Base-by-base conservation (phyloP, 2,329 filamentous ascomycete species). In the Sporothrix pallida region DNA sequence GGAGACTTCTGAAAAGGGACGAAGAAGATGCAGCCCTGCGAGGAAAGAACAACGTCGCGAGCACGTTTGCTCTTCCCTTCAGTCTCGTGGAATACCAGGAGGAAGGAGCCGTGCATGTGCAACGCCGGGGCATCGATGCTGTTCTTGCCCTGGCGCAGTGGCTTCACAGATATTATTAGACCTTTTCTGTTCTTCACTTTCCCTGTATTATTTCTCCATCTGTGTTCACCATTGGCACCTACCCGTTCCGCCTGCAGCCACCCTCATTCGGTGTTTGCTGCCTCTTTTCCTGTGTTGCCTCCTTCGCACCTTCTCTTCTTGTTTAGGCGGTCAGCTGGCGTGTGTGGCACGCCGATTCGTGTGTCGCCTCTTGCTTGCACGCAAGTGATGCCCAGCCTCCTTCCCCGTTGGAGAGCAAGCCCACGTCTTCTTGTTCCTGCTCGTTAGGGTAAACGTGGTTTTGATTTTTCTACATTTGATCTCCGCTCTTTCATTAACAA, bases 401-500 rank as follows among this genome's bases (percentile, higher is more conserved):
- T 42, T 62, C 31, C 31, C 31, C 15, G 58, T 42, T 42, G 31
- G 58, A 63, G 37, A 13, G 26, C 20, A 23, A 31, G 17, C 5
- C 26, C 26, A 63, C 58, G 31, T 2, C 37, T 63, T 63, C 26
- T 8, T 62, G 20, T 26, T 58, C 54, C 56, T 67, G n/a, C 37
- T 65, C 37, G 42, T 67, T 48, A 20, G 62, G 62, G 42, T n/a
- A 56, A 68, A 50, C 37, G 52, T 62, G 56, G 44, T 62, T 54
- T 73, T 52, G 56, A 23, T 62, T 54, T 73, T 52, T 73, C 26
- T 50, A 69, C 71, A 68, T 52, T 20, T 44, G 37, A 12, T 42
- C 9, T 58, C 5, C 7, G 8, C 37, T 26, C 3, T 23, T 67
- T 67, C 31, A 46, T 48, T 67, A 48, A 67, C 62, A 17, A 67